A percentile compares a stretch with the other conserved stretches of the same genome.
These are phyloP conservation scores for Paxillus rubicundulus DNA, from an alignment of 768 basidiomycete genomes.

Conservation along the genomic window DNA sequence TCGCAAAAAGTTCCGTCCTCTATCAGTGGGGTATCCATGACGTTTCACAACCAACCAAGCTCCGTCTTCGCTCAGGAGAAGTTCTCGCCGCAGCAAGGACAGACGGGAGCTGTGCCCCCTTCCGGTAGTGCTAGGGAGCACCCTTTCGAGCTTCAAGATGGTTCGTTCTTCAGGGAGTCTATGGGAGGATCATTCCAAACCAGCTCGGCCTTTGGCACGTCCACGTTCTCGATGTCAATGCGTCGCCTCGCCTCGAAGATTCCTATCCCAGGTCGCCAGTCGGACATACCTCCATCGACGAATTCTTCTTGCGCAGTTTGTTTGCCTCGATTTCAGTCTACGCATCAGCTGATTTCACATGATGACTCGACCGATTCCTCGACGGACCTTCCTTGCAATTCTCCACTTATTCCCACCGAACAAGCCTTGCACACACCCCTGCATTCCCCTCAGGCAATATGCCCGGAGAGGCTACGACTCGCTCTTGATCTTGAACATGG, in stretches of 20 bases:
- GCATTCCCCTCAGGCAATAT: conserved; percentile 23
- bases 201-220: conserved; percentile 9
- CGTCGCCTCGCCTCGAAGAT: conserved; percentile 32
- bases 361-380: conserved; percentile 7
- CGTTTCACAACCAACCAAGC: conserved; percentile 5
- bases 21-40: not conserved
- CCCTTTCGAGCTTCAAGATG: conserved; percentile 14
- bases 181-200: conserved; percentile 10
- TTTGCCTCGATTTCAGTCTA: conserved; percentile 16
- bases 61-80: conserved; percentile 7
- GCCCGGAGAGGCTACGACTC: conserved; percentile 13
- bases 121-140: conserved; percentile 7
- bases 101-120: not conserved
- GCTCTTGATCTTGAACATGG: conserved; percentile 4
- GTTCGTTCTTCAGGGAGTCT: conserved; percentile 12
- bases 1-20: conserved; percentile 6
- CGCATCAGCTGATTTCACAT: conserved; percentile 12
- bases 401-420: conserved; percentile 24
- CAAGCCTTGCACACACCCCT: conserved; percentile 29
- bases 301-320: conserved; percentile 9
- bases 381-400: conserved; percentile 5
- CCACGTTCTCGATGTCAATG: conserved; percentile 29
- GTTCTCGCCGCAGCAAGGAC: conserved; percentile 9
- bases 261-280: conserved; percentile 21
- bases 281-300: conserved; percentile 15